Conservation (phyloP, 2,329 filamentous ascomycete genomes). For the Penicillium crustosum region DNA sequence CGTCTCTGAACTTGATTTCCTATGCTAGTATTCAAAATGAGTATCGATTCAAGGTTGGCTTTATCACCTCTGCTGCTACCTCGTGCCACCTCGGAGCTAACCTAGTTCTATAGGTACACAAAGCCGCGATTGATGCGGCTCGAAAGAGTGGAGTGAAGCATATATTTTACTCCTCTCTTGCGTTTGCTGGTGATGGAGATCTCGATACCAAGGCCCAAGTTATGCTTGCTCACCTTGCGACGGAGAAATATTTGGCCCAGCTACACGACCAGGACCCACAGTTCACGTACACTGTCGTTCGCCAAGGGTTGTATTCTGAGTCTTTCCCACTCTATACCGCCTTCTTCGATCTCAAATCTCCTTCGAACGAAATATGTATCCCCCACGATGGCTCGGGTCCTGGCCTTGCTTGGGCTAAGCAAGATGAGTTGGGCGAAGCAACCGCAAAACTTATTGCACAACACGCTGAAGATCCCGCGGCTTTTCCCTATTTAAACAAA, state of each 20-base stretch:
- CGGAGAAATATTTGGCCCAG: background rate
- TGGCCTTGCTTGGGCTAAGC: background rate
- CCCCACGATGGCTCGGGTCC: background rate
- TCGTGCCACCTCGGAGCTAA: background rate
- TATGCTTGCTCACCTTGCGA: background rate
- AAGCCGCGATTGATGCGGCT: background rate
- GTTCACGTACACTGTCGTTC: background rate
- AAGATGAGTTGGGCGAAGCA: background rate
- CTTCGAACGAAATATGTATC: background rate
- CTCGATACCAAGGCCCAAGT: background rate
- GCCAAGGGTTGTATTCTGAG: background rate
- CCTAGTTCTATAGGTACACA: background rate
- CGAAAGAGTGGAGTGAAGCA: background rate
- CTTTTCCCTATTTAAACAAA: background rate
- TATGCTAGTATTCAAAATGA: background rate
- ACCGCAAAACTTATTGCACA: background rate
- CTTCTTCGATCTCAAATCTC: background rate
- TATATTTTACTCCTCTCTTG: background rate
- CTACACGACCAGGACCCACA: background rate
- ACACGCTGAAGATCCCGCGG: background rate
- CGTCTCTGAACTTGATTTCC: background rate
- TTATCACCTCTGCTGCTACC: no score
- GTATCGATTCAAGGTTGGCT: background rate
- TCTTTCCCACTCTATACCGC: background rate
- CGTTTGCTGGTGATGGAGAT: background rate